Evolutionary conservation across 2,329 filamentous ascomycete genomes (phyloP).

Genomic region (Sclerotiophoma versabilis): DNA sequence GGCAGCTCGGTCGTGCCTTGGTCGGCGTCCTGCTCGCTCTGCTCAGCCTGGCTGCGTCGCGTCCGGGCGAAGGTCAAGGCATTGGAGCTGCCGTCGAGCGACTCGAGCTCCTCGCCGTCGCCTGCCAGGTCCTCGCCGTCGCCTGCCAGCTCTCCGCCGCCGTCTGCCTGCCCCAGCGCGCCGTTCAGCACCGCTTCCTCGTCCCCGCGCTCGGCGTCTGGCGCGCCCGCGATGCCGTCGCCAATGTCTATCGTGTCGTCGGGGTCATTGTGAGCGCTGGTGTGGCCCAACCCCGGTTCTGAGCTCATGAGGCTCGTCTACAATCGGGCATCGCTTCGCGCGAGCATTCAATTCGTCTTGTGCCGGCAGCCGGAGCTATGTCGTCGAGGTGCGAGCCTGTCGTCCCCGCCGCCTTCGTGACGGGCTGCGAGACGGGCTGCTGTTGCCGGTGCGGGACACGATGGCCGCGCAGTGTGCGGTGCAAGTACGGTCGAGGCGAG

Average conservation of each 20-base stretch:
- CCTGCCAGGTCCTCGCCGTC: slow-evolving; percentile 28
- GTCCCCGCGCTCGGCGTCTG: slow-evolving; percentile 57
- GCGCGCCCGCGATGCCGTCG: slow-evolving; percentile 64
- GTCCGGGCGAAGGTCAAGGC: slow-evolving; percentile 44
- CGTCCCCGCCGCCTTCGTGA: not conserved
- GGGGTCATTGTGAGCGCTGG: slow-evolving; percentile 64
- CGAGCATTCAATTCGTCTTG: slow-evolving; percentile 19
- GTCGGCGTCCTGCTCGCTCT: slow-evolving; percentile 16
- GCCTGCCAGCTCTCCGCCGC: slow-evolving; percentile 35
- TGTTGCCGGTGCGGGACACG: not conserved
- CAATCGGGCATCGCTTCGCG: slow-evolving; percentile 61
- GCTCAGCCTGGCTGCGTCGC: slow-evolving; percentile 27
- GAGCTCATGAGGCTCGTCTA: slow-evolving; percentile 70
- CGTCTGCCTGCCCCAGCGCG: slow-evolving; percentile 27
- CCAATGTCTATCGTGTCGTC: slow-evolving; percentile 43
- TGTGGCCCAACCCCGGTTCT: slow-evolving; percentile 68
- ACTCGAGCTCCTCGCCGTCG: slow-evolving; percentile 32
- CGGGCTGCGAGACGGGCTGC: not conserved
- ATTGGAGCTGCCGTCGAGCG: slow-evolving; percentile 31
- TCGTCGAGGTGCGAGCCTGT: not conserved
- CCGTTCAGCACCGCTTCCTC: slow-evolving; percentile 12
- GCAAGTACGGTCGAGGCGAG: not conserved
- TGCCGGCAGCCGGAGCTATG: not conserved
- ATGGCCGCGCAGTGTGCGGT: not conserved
- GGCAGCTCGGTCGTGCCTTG: slow-evolving; percentile 14